Percentiles rank a stretch among this genome's conserved stretches.
These are phyloP conservation scores for Didymella lethalis DNA, from an alignment of 2,329 filamentous ascomycete species.

Conservation along the genomic window DNA sequence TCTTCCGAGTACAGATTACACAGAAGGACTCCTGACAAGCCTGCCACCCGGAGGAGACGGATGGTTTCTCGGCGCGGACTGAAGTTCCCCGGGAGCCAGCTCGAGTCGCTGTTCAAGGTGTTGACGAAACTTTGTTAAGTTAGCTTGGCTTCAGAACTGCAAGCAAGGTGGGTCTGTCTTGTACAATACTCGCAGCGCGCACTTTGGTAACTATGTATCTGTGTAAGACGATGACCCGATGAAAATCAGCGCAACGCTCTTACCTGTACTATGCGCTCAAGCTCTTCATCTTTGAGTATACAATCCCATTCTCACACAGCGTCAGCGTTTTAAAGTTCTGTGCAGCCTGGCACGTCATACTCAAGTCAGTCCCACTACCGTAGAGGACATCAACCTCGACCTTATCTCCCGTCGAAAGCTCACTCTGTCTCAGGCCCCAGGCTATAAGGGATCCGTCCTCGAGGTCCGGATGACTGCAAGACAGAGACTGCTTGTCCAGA, in stretches of 20 bases:
- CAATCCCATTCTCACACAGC: no score
- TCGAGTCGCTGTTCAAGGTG: not conserved
- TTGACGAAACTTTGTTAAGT: constrained; percentile 3
- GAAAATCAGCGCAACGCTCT: no score
- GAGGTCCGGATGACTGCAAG: constrained; percentile 1
- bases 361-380: constrained; percentile 1
- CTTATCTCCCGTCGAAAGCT: not conserved
- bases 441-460: constrained; percentile 2
- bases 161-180: no score
- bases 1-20: constrained; percentile 25
- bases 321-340: no score
- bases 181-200: no score
- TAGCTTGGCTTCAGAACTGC: no score
- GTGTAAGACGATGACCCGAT: no score
- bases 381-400: constrained; percentile 1
- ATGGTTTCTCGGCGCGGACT: not conserved
- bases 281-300: no score
- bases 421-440: constrained; percentile 4
- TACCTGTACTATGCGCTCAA: no score
- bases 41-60: not conserved
- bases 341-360: not conserved
- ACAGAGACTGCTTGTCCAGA: not conserved
- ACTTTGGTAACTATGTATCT: no score
- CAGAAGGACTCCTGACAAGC: constrained; percentile 1
- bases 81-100: constrained; percentile 8